Evolutionary conservation across 2,329 filamentous ascomycete species (phyloP).

Genomic region (Penicillium paneum): DNA sequence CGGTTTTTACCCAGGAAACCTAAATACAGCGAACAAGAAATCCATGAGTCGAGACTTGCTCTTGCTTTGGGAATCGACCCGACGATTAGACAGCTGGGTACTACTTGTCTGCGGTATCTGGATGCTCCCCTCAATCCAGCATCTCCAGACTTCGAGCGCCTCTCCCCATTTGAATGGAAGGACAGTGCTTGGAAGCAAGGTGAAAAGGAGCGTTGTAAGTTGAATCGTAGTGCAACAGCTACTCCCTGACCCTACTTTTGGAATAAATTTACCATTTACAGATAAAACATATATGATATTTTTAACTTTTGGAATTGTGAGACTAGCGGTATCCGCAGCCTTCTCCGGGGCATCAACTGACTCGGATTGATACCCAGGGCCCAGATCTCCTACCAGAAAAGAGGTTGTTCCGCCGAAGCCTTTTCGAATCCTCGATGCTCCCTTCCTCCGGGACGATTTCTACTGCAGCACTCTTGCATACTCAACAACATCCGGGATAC

Average conservation of each 20-base stretch:
- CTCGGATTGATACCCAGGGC: slow-evolving; percentile 22
- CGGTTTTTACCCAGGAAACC: slow-evolving; percentile 52
- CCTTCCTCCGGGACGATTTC: slow-evolving; percentile 86
- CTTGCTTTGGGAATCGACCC: slow-evolving; percentile 77
- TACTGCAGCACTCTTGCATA: slow-evolving; percentile 93
- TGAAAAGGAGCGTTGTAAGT: slow-evolving; percentile 36
- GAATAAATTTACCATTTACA: slow-evolving; percentile 3
- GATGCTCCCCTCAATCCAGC: slow-evolving; percentile 25
- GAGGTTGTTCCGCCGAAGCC: slow-evolving; percentile 65
- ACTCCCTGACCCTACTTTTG: not conserved
- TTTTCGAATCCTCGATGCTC: slow-evolving; percentile 86
- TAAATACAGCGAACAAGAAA: slow-evolving; percentile 60
- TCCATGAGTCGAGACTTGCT: slow-evolving; percentile 72
- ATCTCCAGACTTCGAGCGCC: slow-evolving; percentile 29
- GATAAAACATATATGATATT: slow-evolving; percentile 5
- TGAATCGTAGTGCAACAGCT: not conserved
- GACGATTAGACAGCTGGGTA: slow-evolving; percentile 62
- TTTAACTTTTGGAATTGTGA: slow-evolving; percentile 2
- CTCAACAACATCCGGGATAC: slow-evolving; percentile 66
- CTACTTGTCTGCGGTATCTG: slow-evolving; percentile 43
- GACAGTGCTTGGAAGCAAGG: slow-evolving; percentile 39
- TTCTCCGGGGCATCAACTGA: slow-evolving; percentile 13
- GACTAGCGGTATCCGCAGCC: not conserved
- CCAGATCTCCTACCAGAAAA: slow-evolving; percentile 17
- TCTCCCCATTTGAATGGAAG: slow-evolving; percentile 39